Base-by-base conservation (phyloP, 176 grass and related monocot species). In the Echinochloa phyllopogon region DNA sequence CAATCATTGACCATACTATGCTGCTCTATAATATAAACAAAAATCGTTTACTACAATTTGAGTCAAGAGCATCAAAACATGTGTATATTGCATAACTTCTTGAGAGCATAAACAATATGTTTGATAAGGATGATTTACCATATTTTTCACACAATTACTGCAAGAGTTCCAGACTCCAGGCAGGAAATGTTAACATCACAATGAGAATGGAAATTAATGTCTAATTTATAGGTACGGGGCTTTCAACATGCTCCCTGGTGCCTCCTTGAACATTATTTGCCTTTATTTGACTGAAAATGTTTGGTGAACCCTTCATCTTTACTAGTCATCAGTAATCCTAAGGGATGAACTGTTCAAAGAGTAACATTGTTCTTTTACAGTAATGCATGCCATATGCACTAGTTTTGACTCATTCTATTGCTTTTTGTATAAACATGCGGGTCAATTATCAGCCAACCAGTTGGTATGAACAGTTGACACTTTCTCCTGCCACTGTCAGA, bases 381-480 rank as follows among this genome's bases (percentile, higher is more conserved):
- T n/a, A 52, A 21, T 58, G 6, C 42, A 16, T 57, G 52, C 12
- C 2, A 42, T 65, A 81, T 55, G 64, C 48, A 27, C n/a, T 69
- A 14, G 12, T 41, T 81, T 58, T 11, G 2, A 15, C 48, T 69
- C 8, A 41, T 38, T 56, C 42, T 27, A 13, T 24, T 81, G 13
- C 20, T 42, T 13, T 24, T 76, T 57, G 73, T 41, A 66, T 64
- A 84, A 65, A 24, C 14, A 65, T 65, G 21, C 13, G 9, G n/a
- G 6, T 20, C 36, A 65, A 80, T 52, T 51, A 42, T 53, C 45
- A 62, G 21, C 44, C 20, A 63, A 74, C 21, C 59, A 76, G 47
- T 65, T 84, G 72, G 45, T 53, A 41, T 66, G 33, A 66, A 76
- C 37, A 84, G 45, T 65, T 84, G 47, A 58, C 37, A 84, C 71